A percentile compares a stretch with the other conserved stretches of the same genome.
Conservation (phyloP, 768 basidiomycete genomes). For the Mycena rebaudengoi region DNA sequence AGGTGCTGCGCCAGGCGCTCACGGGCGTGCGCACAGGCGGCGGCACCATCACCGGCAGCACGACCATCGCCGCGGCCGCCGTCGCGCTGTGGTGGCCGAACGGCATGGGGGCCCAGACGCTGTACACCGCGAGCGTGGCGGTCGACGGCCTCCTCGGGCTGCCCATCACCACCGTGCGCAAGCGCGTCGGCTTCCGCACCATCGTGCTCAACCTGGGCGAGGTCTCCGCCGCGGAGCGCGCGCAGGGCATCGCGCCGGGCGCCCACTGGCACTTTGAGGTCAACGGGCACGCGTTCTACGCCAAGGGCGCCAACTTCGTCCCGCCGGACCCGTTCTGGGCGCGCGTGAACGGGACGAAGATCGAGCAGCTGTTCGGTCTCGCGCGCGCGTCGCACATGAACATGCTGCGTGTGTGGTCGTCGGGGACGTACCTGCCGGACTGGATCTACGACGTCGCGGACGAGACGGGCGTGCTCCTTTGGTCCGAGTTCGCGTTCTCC, state of each 20-base stretch:
- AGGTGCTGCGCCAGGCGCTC: background rate
- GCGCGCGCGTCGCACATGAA: slow-evolving; percentile 13
- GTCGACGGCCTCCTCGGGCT: background rate
- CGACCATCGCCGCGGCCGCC: slow-evolving; percentile 3
- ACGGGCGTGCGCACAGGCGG: background rate
- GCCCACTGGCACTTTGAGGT: slow-evolving; percentile 20
- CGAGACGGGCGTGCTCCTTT: slow-evolving; percentile 12
- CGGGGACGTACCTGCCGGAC: slow-evolving; percentile 16
- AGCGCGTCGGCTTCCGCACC: slow-evolving; percentile 15
- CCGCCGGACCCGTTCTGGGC: slow-evolving; percentile 15
- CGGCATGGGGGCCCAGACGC: slow-evolving; percentile 18
- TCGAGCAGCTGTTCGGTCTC: slow-evolving; percentile 17
- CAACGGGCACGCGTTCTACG: slow-evolving; percentile 18
- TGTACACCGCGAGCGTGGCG: slow-evolving; percentile 14
- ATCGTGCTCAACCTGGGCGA: slow-evolving; percentile 13
- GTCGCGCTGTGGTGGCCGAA: slow-evolving; percentile 21
- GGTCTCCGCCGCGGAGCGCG: background rate
- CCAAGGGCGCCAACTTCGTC: slow-evolving; percentile 22
- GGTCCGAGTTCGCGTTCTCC: slow-evolving; percentile 12
- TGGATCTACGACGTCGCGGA: slow-evolving; percentile 21
- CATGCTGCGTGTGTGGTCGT: slow-evolving; percentile 20
- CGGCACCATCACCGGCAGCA: slow-evolving; percentile 15
- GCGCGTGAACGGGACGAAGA: slow-evolving; percentile 13
- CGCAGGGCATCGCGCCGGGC: slow-evolving; percentile 11
- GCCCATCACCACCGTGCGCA: slow-evolving; percentile 3